phyloP scores from a whole-genome alignment of 345 rosid species.

The Crucihimalaya himalaica region DNA sequence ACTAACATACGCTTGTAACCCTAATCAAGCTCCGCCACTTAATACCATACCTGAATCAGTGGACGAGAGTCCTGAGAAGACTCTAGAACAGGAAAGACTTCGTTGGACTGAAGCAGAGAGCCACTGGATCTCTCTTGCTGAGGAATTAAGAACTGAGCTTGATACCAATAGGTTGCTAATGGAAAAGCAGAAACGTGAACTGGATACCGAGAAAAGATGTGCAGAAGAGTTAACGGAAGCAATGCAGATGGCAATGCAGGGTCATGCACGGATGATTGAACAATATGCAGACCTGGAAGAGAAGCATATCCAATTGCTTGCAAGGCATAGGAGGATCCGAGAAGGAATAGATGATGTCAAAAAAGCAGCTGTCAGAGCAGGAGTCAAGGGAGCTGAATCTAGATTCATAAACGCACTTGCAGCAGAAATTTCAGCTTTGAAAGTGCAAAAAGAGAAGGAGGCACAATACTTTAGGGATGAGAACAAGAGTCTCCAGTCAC shows the following conservation, averaged over 20 bases:
- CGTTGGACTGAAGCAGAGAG: slow-evolving; percentile 82
- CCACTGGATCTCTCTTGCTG: slow-evolving; percentile 88
- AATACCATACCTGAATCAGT: slow-evolving; percentile 58
- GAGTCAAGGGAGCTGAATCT: slow-evolving; percentile 91
- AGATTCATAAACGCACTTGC: slow-evolving; percentile 86
- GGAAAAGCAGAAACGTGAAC: slow-evolving; percentile 69
- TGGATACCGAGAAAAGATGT: slow-evolving; percentile 82
- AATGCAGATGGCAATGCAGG: slow-evolving; percentile 95
- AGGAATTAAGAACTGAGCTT: slow-evolving; percentile 82
- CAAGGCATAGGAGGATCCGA: slow-evolving; percentile 84
- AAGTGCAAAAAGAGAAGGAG: slow-evolving; percentile 83
- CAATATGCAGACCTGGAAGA: slow-evolving; percentile 96
- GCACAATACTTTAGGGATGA: slow-evolving; percentile 83
- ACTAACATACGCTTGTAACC: slow-evolving; percentile 64
- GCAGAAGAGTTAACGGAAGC: slow-evolving; percentile 85
- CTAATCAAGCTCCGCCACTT: slow-evolving; percentile 47
- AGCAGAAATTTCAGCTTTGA: slow-evolving; percentile 85
- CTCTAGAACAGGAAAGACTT: slow-evolving; percentile 62
- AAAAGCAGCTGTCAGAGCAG: slow-evolving; percentile 91
- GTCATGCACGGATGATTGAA: slow-evolving; percentile 95
- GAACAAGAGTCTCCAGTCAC: slow-evolving; percentile 84
- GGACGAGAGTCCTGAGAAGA: slow-evolving; percentile 59
- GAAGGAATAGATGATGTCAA: slow-evolving; percentile 94
- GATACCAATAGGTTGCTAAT: slow-evolving; percentile 60
- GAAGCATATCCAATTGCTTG: slow-evolving; percentile 87